phyloP scores from a whole-genome alignment of 805 yeast species.

The Candida oleophila region DNA sequence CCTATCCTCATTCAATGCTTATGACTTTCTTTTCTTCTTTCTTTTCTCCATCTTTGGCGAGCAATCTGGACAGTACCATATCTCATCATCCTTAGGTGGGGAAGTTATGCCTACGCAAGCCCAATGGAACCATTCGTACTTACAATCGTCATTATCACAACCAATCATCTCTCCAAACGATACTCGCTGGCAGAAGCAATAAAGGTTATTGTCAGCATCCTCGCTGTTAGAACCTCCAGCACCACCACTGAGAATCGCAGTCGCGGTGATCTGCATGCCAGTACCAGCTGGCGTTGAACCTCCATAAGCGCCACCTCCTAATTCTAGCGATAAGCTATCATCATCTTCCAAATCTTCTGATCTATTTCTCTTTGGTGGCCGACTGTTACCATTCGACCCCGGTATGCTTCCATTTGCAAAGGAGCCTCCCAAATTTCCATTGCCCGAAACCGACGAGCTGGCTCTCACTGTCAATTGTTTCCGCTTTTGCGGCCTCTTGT shows the following conservation, averaged over 20 bases:
- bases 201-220: conserved; percentile 48
- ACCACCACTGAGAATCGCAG: conserved; percentile 3
- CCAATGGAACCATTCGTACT: conserved; percentile 94
- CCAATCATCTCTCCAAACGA: conserved; percentile 98
- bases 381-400: not conserved
- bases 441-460: not conserved
- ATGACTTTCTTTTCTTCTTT: conserved; percentile 38
- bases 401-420: too few relatives aligned
- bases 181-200: conserved; percentile 92
- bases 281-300: conserved; percentile 1
- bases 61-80: conserved; percentile 93
- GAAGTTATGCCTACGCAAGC: conserved; percentile 86
- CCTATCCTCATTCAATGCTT: not conserved
- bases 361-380: conserved; percentile 11
- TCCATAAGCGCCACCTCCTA: not conserved
- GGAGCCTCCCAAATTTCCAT: too few relatives aligned
- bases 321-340: not conserved
- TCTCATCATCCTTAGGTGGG: conserved; percentile 79
- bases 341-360: conserved; percentile 15
- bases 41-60: conserved; percentile 46
- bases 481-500: conserved; percentile 25
- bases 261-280: conserved; percentile 1
- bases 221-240: conserved; percentile 24
- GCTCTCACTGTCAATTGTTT: conserved; percentile 12
- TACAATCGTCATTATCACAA: conserved; percentile 88